Conservation (phyloP, 306 rosid genomes). For the Quercus dentata region DNA sequence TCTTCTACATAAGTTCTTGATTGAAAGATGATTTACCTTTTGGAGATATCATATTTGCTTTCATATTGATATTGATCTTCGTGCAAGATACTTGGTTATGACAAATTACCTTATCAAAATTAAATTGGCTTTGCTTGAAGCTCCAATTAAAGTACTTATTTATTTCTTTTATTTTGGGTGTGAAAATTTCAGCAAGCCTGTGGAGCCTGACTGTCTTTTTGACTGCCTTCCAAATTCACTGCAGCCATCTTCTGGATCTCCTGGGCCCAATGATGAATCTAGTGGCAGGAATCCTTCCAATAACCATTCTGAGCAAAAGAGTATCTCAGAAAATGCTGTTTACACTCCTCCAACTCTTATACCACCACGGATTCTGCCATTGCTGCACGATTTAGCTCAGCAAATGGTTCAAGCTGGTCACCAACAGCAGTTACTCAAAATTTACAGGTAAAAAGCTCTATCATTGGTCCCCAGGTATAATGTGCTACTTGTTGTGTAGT, state of each 20-base stretch:
- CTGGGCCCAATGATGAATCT: conserved; percentile 63
- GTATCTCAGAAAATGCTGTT: conserved; percentile 60
- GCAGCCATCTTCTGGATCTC: conserved; percentile 88
- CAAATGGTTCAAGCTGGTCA: conserved; percentile 97
- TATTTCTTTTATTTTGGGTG: not conserved
- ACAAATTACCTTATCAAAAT: not conserved
- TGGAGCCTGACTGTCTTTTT: conserved; percentile 97
- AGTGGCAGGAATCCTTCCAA: conserved; percentile 51
- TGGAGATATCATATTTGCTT: not conserved
- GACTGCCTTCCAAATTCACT: conserved; percentile 96
- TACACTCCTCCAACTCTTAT: conserved; percentile 87
- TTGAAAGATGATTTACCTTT: not conserved
- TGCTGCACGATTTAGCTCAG: conserved; percentile 76
- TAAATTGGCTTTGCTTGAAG: conserved; percentile 5
- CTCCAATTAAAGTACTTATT: conserved; percentile 4
- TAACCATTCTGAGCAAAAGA: conserved; percentile 62
- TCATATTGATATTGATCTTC: not conserved
- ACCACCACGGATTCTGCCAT: conserved; percentile 80
- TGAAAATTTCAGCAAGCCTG: conserved; percentile 74
- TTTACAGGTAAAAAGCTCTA: conserved; percentile 55
- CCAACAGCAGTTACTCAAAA: conserved; percentile 66
- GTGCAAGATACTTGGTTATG: not conserved
- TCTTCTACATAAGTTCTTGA: not conserved
- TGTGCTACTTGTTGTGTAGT: not conserved
- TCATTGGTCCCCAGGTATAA: not conserved